phyloP scores from a whole-genome alignment of 192 early-diverging fungal species.

The Backusella liffmaniae region DNA sequence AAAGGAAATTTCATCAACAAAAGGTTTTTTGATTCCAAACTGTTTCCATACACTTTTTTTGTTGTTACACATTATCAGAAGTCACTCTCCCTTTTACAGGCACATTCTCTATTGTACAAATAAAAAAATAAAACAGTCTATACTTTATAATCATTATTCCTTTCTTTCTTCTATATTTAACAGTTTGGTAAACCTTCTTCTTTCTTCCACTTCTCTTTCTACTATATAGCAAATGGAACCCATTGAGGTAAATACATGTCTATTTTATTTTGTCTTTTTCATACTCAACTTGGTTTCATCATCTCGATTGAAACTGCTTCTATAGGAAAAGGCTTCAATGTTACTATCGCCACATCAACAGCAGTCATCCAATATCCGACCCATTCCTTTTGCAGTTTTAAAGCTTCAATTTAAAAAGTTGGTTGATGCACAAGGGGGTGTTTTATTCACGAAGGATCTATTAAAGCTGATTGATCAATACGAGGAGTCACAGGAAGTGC shows the following conservation, averaged over 20 bases:
- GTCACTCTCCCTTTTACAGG: neutral
- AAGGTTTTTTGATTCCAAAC: too few species aligned
- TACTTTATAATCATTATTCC: neutral
- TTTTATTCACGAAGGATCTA: constrained; percentile 36
- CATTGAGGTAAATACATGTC: neutral
- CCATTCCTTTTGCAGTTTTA: constrained; percentile 26
- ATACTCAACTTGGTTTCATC: neutral
- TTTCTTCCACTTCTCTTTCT: neutral
- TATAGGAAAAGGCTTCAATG: neutral
- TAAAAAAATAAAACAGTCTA: neutral
- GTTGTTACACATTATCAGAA: neutral
- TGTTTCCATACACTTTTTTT: too few species aligned
- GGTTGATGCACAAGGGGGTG: constrained; percentile 30
- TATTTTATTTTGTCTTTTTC: neutral
- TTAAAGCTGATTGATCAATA: constrained; percentile 32
- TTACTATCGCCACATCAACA: neutral
- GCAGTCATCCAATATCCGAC: neutral
- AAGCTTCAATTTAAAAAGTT: constrained; percentile 26
- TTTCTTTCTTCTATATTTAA: neutral
- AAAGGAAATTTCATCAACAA: too few species aligned
- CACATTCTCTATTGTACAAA: neutral
- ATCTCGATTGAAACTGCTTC: neutral
- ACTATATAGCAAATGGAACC: neutral
- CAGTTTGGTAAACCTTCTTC: neutral
- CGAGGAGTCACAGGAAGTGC: constrained; percentile 26